A percentile compares a stretch with the other conserved stretches of the same genome.
These are phyloP conservation scores for Allantophomopsis lycopodina DNA, from an alignment of 2,329 filamentous ascomycete genomes.

Conservation along the genomic window DNA sequence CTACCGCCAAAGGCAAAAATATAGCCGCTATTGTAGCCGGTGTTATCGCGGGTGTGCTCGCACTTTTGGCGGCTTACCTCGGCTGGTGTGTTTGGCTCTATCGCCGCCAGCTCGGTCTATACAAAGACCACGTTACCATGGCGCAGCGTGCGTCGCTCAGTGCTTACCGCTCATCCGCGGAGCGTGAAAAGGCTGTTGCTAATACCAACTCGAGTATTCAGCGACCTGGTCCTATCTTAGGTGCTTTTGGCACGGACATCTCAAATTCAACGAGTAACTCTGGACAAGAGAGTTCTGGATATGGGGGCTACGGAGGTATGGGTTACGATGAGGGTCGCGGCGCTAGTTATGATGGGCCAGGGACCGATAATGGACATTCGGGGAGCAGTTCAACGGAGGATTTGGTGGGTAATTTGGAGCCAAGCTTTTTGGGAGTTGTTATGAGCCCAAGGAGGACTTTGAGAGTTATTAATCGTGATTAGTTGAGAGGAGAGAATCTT, in stretches of 20 bases:
- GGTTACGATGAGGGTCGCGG: neutral
- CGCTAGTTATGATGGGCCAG: neutral
- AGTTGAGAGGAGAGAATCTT: neutral
- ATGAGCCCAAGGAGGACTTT: conserved; percentile 55
- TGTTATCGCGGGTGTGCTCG: conserved; percentile 51
- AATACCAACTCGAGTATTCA: neutral
- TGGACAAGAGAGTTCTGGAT: neutral
- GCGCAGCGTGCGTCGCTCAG: conserved; percentile 39
- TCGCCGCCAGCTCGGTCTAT: conserved; percentile 54
- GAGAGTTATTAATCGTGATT: conserved; percentile 46
- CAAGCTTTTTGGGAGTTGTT: conserved; percentile 58
- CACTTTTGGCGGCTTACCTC: conserved; percentile 47
- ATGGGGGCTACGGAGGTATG: neutral
- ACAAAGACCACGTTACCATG: conserved; percentile 56
- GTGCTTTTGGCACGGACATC: neutral
- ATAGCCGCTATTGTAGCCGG: conserved; percentile 31
- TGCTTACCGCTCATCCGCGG: conserved; percentile 3
- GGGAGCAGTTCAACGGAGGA: conserved; percentile 30
- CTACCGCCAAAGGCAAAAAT: conserved; percentile 21
- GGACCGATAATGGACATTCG: neutral
- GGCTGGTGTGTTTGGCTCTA: conserved; percentile 65
- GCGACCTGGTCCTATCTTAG: neutral
- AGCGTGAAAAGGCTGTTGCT: neutral
- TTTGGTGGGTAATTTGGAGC: conserved; percentile 47
- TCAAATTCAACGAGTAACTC: neutral